Evolutionary conservation across 495 filamentous ascomycete genomes (phyloP), one percentile per base, ranked within the genome.

Genomic region (Platismatia glauca): DNA sequence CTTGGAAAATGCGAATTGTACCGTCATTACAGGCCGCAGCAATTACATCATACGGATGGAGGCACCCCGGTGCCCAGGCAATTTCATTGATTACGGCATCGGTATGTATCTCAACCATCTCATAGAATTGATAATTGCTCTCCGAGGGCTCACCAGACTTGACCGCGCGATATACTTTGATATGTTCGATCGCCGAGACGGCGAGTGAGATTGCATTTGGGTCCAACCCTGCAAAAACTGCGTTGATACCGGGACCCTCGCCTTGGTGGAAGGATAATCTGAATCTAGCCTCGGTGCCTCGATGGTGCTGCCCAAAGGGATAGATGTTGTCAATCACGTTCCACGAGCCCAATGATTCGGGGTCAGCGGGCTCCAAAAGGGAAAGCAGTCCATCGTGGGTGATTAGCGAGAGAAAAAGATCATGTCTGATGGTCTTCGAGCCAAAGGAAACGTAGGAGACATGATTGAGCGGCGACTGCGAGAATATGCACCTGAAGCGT

Each of bases 11-110:
- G 31, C 95, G 82, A 53, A 97, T 81, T 64, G 83, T 84, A 5
- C 94, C 92, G 70, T 99, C 94, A 71, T 92, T 91, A 69, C 89
- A 90, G 1, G 90, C 93, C 37, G 92, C 95, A 8, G 94, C 95
- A 66, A 97, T 81, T 59, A 96, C 78, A 71, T 99, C 93, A 69
- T 87, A 91, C 1, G 91, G 91, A 37, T 91, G 74, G 44, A 89
- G 86, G 67, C 90, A 91, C 20, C 90, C 90, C 58, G 88, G 88
- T 11, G 94, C 91, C 94, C 94, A 99, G 11, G 89, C 85, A 7
- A 97, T 86, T 69, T 96, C 92, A 58, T 92, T 80, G n/a, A 99
- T 88, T 0, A 85, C 84, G 4, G 80, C 74, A 67, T 95, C 83
- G 20, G 68, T 74, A 35, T 69, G 70, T 33, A 97, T 76, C 68